A percentile compares a stretch with the other conserved stretches of the same genome.
phyloP scores from a whole-genome alignment of 345 rosid species.

The Boechera stricta region DNA sequence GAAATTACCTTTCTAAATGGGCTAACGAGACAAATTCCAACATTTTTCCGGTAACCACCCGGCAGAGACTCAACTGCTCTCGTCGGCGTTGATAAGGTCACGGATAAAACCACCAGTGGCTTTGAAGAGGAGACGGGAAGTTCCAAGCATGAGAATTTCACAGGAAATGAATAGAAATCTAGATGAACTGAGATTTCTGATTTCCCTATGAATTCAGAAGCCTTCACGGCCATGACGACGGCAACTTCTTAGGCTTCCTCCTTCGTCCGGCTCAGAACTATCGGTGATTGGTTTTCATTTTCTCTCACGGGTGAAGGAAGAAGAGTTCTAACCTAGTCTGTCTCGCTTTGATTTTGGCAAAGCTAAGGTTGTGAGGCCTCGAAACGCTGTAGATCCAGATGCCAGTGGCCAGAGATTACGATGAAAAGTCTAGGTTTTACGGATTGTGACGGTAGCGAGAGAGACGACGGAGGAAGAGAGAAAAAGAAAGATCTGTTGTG shows the following conservation, averaged over 20 bases:
- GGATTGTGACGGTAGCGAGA: too few relatives aligned
- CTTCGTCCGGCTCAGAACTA: constrained; percentile 14
- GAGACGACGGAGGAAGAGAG: too few relatives aligned
- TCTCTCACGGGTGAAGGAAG: constrained; percentile 3
- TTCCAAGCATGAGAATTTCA: constrained; percentile 48
- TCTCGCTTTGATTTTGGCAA: too few relatives aligned
- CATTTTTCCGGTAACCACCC: constrained; percentile 76
- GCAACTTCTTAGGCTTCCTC: constrained; percentile 13
- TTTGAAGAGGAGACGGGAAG: constrained; percentile 28
- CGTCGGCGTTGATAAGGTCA: constrained; percentile 40
- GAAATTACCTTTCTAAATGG: constrained; percentile 63
- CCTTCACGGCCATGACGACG: constrained; percentile 52
- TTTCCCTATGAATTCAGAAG: constrained; percentile 44
- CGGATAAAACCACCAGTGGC: constrained; percentile 40
- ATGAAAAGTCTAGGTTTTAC: too few relatives aligned
- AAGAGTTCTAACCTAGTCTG: too few relatives aligned
- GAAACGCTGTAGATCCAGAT: too few relatives aligned
- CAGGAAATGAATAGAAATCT: constrained; percentile 30
- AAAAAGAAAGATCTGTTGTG: too few relatives aligned
- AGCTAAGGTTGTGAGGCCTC: too few relatives aligned
- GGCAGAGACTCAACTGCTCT: constrained; percentile 65
- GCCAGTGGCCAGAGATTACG: too few relatives aligned
- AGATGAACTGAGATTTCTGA: constrained; percentile 34
- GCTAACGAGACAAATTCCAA: constrained; percentile 73
- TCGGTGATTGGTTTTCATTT: constrained; percentile 4